These are phyloP conservation scores for Gastrodia elata DNA, from an alignment of 106 monocot species.

Conservation along the genomic window DNA sequence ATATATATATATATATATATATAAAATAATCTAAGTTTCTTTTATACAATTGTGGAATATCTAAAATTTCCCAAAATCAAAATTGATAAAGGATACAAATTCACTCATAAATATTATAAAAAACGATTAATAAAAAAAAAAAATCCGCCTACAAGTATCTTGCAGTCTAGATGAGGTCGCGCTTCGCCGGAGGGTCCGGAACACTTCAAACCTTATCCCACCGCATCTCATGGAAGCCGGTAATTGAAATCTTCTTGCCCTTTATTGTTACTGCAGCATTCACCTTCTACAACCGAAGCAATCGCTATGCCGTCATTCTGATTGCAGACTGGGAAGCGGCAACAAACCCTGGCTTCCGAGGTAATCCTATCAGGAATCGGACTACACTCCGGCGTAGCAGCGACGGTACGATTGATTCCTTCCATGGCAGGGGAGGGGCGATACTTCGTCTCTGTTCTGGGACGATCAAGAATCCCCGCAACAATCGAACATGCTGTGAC, in stretches of 20 bases:
- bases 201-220: conserved; percentile 15
- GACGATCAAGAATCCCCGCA: conserved; percentile 43
- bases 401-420: conserved; percentile 47
- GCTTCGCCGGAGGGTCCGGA: conserved; percentile 2
- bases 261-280: background rate
- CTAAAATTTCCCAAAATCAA: too few relatives aligned
- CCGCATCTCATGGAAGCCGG: conserved; percentile 36
- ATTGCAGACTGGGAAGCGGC: conserved; percentile 44
- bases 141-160: too few relatives aligned
- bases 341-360: conserved; percentile 55
- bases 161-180: background rate
- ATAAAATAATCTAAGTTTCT: too few relatives aligned
- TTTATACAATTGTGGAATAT: too few relatives aligned
- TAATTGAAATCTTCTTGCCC: conserved; percentile 8
- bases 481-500: conserved; percentile 36
- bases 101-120: too few relatives aligned
- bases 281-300: background rate
- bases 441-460: conserved; percentile 36
- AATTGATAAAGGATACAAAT: too few relatives aligned
- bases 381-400: conserved; percentile 61
- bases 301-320: background rate
- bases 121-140: too few relatives aligned
- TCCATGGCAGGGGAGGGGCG: conserved; percentile 84
- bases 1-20: too few relatives aligned
- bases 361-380: conserved; percentile 38